Percentiles rank a stretch among this genome's conserved stretches.
phyloP scores from a whole-genome alignment of 768 basidiomycete species.

The Rhodosporidiobolus sp. region DNA sequence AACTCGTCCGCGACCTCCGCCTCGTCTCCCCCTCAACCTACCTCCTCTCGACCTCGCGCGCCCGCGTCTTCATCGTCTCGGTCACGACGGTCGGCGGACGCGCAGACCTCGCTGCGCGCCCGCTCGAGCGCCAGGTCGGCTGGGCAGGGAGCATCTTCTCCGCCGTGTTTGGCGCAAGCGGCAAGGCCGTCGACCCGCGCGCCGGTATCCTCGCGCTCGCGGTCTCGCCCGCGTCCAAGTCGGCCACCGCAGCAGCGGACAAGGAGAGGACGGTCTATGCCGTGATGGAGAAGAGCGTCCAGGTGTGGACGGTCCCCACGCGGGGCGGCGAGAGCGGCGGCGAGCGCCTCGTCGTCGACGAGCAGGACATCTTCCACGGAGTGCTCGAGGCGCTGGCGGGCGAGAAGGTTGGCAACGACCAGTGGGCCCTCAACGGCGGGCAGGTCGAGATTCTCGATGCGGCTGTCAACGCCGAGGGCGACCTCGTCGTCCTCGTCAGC shows the following conservation, averaged over 20 bases:
- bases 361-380: slow-evolving; percentile 29
- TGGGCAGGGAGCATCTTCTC: slow-evolving; percentile 47
- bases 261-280: slow-evolving; percentile 42
- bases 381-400: slow-evolving; percentile 39
- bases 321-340: slow-evolving; percentile 16
- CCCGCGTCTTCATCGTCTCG: slow-evolving; percentile 45
- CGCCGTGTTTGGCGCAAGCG: slow-evolving; percentile 41
- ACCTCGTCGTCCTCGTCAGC: slow-evolving; percentile 46
- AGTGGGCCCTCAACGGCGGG: slow-evolving; percentile 43
- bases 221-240: slow-evolving; percentile 29
- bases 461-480: slow-evolving; percentile 24
- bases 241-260: slow-evolving; percentile 14
- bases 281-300: slow-evolving; percentile 39
- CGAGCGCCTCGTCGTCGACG: slow-evolving; percentile 28
- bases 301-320: slow-evolving; percentile 36
- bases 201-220: slow-evolving; percentile 40
- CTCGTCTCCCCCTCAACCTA: slow-evolving; percentile 35
- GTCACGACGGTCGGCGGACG: slow-evolving; percentile 46
- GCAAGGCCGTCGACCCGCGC: slow-evolving; percentile 31
- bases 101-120: slow-evolving; percentile 38
- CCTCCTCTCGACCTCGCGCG: slow-evolving; percentile 45
- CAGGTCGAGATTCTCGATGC: slow-evolving; percentile 46
- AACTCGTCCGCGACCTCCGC: slow-evolving; percentile 42
- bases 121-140: slow-evolving; percentile 44
- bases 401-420: slow-evolving; percentile 42